Evolutionary conservation across 352 stramenopile species (phyloP).

Genomic region (Halophytophthora polymorphica): DNA sequence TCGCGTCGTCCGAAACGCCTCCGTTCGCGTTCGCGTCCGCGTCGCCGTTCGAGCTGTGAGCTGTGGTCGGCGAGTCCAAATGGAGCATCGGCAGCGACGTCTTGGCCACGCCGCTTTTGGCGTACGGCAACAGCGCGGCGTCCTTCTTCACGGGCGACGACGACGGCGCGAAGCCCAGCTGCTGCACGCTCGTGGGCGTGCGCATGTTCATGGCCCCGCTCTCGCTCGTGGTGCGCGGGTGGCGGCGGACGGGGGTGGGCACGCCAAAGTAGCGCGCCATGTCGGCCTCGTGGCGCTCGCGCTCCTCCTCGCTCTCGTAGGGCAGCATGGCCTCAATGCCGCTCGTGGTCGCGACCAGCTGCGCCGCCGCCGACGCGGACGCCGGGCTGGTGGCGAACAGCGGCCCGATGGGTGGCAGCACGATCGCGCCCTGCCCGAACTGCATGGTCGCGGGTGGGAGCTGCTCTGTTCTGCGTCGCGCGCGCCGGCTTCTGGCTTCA

Average conservation of each 20-base stretch:
- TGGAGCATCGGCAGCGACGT: slow-evolving; percentile 37
- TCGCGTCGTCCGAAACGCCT: slow-evolving; percentile 3
- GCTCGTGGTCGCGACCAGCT: background rate
- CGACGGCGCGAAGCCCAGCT: slow-evolving; percentile 35
- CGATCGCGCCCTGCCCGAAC: slow-evolving; percentile 28
- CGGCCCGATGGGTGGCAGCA: slow-evolving; percentile 55
- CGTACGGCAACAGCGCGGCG: slow-evolving; percentile 6
- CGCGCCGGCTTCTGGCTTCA: too few relatives aligned
- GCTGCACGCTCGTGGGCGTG: slow-evolving; percentile 56
- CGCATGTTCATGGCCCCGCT: slow-evolving; percentile 26
- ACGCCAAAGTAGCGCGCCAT: slow-evolving; percentile 42
- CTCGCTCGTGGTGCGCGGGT: slow-evolving; percentile 8
- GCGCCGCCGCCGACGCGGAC: slow-evolving; percentile 3
- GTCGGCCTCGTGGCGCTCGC: slow-evolving; percentile 29
- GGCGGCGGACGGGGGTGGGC: slow-evolving; percentile 20
- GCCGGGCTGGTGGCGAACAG: slow-evolving; percentile 33
- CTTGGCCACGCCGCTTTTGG: slow-evolving; percentile 13
- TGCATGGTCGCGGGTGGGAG: slow-evolving; percentile 29
- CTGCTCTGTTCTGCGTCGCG: too few relatives aligned
- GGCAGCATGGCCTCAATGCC: slow-evolving; percentile 5
- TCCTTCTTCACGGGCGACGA: slow-evolving; percentile 73
- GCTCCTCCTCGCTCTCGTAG: slow-evolving; percentile 31
- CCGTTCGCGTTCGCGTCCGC: too few relatives aligned
- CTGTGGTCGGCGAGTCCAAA: slow-evolving; percentile 37
- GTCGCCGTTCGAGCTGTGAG: slow-evolving; percentile 5